These are phyloP conservation scores for Lactarius quietus DNA, from an alignment of 768 basidiomycete species.

Conservation along the genomic window DNA sequence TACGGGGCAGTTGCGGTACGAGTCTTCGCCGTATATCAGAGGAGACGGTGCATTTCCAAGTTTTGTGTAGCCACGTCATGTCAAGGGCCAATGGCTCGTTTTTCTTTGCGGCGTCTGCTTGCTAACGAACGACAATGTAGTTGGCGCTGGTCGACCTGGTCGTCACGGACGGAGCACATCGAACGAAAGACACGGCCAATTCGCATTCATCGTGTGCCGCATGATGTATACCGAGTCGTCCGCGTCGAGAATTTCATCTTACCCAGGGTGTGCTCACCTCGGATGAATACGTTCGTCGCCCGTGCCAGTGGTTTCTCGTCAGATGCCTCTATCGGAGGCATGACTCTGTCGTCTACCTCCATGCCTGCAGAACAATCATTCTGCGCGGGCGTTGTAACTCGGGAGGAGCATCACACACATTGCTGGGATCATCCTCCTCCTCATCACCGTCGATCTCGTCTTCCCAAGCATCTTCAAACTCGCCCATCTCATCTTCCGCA, in stretches of 20 bases:
- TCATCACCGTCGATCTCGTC: slow-evolving; percentile 93
- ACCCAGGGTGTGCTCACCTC: slow-evolving; percentile 67
- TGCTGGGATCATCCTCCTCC: slow-evolving; percentile 51
- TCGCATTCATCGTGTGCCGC: slow-evolving; percentile 88
- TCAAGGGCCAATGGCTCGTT: slow-evolving; percentile 91
- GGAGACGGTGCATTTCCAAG: slow-evolving; percentile 58
- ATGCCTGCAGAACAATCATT: slow-evolving; percentile 50
- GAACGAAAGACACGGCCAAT: no score
- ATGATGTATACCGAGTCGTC: slow-evolving; percentile 96
- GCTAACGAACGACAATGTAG: slow-evolving; percentile 94
- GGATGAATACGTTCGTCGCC: slow-evolving; percentile 67
- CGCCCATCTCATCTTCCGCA: slow-evolving; percentile 71
- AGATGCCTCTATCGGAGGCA: slow-evolving; percentile 79
- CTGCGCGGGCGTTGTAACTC: slow-evolving; percentile 15
- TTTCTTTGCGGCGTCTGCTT: slow-evolving; percentile 68
- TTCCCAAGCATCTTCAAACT: slow-evolving; percentile 98
- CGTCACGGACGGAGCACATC: slow-evolving; percentile 85
- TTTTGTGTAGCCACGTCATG: slow-evolving; percentile 79
- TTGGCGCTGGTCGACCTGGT: slow-evolving; percentile 83
- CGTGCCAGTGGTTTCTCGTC: slow-evolving; percentile 61
- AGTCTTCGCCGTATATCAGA: no score
- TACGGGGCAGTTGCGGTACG: no score
- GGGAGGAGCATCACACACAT: slow-evolving; percentile 46
- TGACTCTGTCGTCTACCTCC: slow-evolving; percentile 71
- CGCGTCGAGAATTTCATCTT: slow-evolving; percentile 89